Evolutionary conservation across 306 rosid species (phyloP).

Genomic region (Vigna unguiculata): DNA sequence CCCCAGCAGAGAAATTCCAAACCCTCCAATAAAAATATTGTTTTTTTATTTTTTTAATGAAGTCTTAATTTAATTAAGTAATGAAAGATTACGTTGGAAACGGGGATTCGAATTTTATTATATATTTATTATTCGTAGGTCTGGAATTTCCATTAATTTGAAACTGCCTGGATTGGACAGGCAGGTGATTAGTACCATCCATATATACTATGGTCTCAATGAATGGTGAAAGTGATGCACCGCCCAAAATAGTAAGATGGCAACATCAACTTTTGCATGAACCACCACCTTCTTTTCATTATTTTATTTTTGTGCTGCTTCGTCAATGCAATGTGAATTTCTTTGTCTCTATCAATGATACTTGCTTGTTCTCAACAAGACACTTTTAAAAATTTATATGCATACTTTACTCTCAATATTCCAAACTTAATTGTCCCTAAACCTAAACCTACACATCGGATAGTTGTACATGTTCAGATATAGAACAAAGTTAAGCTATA

Average conservation of each 20-base stretch:
- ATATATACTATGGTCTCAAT: constrained; percentile 48
- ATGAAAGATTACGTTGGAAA: constrained; percentile 11
- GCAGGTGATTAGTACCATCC: constrained; percentile 60
- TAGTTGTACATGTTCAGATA: constrained; percentile 8
- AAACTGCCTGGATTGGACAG: constrained; percentile 74
- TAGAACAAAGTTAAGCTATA: constrained; percentile 8
- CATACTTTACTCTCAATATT: constrained; percentile 28
- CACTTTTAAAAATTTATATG: background rate
- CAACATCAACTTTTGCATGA: constrained; percentile 65
- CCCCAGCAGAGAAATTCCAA: constrained; percentile 30
- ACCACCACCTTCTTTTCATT: constrained; percentile 21
- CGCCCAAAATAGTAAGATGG: constrained; percentile 69
- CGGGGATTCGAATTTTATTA: constrained; percentile 9
- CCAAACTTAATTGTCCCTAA: constrained; percentile 27
- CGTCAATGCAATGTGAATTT: constrained; percentile 35
- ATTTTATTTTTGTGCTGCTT: constrained; percentile 42
- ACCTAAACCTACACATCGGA: constrained; percentile 19
- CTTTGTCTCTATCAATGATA: constrained; percentile 36
- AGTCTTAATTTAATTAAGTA: background rate
- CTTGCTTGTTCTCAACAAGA: constrained; percentile 18
- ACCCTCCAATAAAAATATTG: background rate
- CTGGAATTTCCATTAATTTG: constrained; percentile 55
- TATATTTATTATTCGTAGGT: background rate
- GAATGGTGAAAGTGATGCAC: constrained; percentile 66
- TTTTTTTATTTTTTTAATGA: background rate